Evolutionary conservation across 257 asterid genomes (phyloP).

Genomic region (Nicotiana paniculata): DNA sequence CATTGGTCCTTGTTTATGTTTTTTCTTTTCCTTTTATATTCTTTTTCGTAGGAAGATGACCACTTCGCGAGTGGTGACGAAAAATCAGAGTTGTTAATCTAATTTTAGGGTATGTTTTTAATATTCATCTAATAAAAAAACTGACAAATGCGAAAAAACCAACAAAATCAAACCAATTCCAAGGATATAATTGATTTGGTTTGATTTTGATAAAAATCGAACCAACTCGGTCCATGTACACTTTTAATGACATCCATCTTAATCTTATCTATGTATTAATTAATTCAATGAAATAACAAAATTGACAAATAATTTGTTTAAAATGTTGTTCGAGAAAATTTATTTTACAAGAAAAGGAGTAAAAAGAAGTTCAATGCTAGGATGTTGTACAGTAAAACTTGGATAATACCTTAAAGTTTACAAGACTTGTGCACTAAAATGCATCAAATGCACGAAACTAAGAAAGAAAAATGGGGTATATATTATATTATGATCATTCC

Average conservation of each 20-base stretch:
- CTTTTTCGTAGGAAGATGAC: background rate
- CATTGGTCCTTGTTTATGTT: background rate
- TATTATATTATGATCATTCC: background rate
- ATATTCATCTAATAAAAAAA: no score
- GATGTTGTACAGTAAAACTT: background rate
- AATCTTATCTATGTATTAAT: no score
- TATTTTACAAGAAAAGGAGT: background rate
- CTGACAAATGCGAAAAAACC: no score
- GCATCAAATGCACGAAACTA: background rate
- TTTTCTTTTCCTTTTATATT: background rate
- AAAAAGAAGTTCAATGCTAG: background rate
- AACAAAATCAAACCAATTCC: no score
- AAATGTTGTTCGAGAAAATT: background rate
- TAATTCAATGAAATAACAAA: background rate
- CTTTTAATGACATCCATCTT: no score
- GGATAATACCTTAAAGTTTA: background rate
- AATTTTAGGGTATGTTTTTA: no score
- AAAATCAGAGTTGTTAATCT: background rate
- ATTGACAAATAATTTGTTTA: background rate
- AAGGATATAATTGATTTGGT: no score
- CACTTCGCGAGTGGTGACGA: background rate
- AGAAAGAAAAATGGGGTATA: background rate
- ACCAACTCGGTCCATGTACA: no score
- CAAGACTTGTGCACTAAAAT: background rate
- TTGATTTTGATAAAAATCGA: no score